Conservation (phyloP, 1,284 basidiomycete species). For the Sparassis latifolia region DNA sequence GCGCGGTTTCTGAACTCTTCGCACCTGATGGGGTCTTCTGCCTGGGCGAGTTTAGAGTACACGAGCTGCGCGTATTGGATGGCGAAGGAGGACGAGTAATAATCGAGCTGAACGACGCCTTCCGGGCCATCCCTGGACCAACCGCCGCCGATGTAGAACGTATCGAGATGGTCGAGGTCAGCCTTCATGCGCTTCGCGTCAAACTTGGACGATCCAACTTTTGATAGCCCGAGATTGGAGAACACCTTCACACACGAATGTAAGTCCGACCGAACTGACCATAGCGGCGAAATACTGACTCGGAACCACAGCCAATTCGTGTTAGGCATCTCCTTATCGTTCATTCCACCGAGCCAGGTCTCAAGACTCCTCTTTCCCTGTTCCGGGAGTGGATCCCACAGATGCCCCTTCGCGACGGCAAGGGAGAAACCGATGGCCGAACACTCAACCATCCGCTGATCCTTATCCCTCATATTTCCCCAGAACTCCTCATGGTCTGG, state of each 20-base stretch:
- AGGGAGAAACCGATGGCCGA: constrained; percentile 71
- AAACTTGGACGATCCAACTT: constrained; percentile 53
- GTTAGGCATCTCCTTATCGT: constrained; percentile 67
- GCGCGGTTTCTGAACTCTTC: constrained; percentile 62
- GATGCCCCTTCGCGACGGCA: constrained; percentile 55
- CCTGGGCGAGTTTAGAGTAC: constrained; percentile 61
- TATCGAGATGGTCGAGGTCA: constrained; percentile 73
- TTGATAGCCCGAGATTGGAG: constrained; percentile 67
- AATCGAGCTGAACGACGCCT: constrained; percentile 73
- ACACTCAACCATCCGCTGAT: constrained; percentile 81
- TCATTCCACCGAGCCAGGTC: constrained; percentile 68
- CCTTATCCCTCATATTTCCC: constrained; percentile 69
- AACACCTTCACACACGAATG: constrained; percentile 42
- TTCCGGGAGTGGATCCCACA: constrained; percentile 56
- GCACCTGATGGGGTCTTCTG: constrained; percentile 58
- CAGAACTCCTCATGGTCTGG: constrained; percentile 65
- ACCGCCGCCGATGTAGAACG: constrained; percentile 71
- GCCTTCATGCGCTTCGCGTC: constrained; percentile 59
- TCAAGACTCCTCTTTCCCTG: constrained; percentile 54
- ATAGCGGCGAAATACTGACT: constrained; percentile 29
- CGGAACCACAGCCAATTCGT: constrained; percentile 83
- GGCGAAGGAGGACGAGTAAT: constrained; percentile 76
- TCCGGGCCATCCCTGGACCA: constrained; percentile 77
- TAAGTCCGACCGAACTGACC: not conserved
- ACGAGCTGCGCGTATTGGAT: constrained; percentile 72